Evolutionary conservation across 441 rosid species (phyloP).

Genomic region (Gossypium gossypioides): DNA sequence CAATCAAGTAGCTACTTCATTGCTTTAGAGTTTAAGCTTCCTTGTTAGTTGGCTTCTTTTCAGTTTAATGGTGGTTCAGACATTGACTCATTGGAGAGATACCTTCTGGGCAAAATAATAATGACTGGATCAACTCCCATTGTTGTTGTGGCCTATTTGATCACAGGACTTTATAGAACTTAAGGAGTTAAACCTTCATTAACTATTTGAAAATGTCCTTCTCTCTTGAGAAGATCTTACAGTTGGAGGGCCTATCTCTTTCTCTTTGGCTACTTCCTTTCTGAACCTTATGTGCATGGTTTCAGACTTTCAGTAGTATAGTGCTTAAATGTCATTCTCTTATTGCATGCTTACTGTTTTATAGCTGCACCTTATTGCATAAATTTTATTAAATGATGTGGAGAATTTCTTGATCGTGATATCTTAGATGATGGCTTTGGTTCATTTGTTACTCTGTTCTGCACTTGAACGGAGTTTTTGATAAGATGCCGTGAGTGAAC

Average conservation of each 20-base stretch:
- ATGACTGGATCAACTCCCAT: background rate
- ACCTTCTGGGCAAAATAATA: background rate
- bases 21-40: background rate
- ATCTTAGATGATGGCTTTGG: background rate
- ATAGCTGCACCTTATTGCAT: conserved; percentile 5
- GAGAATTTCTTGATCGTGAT: background rate
- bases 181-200: background rate
- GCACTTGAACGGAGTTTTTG: background rate
- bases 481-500: background rate
- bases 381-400: background rate
- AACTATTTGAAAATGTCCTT: background rate
- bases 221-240: background rate
- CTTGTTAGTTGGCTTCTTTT: conserved; percentile 1
- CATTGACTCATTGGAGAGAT: background rate
- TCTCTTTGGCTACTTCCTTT: background rate
- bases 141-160: background rate
- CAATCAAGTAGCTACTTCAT: background rate
- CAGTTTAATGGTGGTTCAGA: background rate
- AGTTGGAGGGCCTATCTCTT: background rate
- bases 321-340: background rate
- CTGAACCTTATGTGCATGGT: background rate
- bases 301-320: background rate
- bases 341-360: background rate
- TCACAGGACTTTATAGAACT: background rate
- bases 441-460: background rate